phyloP scores from a whole-genome alignment of 352 stramenopile genomes.

The Globisporangium sylvaticum region DNA sequence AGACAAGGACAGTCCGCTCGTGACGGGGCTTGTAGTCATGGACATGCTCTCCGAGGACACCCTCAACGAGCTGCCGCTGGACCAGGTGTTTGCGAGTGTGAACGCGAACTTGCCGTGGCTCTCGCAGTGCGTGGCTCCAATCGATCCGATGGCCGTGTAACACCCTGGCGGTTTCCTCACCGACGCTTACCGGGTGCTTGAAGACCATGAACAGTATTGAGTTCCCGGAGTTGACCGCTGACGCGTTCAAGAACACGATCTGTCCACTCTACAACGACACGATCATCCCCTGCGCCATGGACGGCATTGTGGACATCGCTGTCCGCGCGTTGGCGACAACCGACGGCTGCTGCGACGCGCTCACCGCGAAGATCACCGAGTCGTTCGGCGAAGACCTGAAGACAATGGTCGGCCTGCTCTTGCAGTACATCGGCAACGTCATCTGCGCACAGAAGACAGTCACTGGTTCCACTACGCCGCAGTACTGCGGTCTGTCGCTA shows the following conservation, averaged over 20 bases:
- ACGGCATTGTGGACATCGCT: constrained; percentile 27
- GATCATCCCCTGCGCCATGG: constrained; percentile 30
- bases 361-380: constrained; percentile 32
- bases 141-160: constrained; percentile 28
- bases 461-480: not conserved
- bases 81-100: constrained; percentile 20
- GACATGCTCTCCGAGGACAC: not conserved
- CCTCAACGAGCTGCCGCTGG: constrained; percentile 13
- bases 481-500: constrained; percentile 36
- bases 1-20: constrained; percentile 19
- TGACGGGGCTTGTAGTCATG: constrained; percentile 1
- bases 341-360: constrained; percentile 35
- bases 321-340: constrained; percentile 16
- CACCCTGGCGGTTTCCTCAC: constrained; percentile 14
- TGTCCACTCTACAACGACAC: constrained; percentile 31
- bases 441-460: constrained; percentile 33
- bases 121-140: constrained; percentile 33
- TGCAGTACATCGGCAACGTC: constrained; percentile 24
- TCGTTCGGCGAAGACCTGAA: constrained; percentile 31
- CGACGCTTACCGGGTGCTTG: constrained; percentile 24
- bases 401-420: constrained; percentile 23
- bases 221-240: constrained; percentile 1
- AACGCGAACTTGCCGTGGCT: constrained; percentile 31
- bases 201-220: constrained; percentile 13
- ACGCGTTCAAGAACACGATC: constrained; percentile 8